A percentile compares a stretch with the other conserved stretches of the same genome.
Conservation (phyloP, 2,329 filamentous ascomycete genomes). For the Aspergillus caelatus region DNA sequence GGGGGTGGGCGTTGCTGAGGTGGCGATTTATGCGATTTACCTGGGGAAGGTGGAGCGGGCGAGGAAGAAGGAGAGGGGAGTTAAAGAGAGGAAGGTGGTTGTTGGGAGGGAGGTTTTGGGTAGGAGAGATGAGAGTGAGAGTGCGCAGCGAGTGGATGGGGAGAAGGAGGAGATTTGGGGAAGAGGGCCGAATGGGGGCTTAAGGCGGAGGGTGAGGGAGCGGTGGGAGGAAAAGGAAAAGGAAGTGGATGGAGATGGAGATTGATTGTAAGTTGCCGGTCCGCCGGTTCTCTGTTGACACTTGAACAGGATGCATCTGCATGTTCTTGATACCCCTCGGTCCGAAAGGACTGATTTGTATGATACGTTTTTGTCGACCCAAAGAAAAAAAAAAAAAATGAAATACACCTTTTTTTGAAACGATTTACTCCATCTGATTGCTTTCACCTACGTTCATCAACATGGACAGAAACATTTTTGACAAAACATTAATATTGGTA, state of each 20-base stretch:
- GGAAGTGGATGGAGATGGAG: constrained; percentile 11
- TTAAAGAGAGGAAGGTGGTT: constrained; percentile 44
- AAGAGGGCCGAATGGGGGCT: constrained; percentile 42
- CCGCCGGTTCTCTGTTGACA: constrained; percentile 13
- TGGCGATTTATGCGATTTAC: constrained; percentile 51
- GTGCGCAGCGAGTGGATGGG: constrained; percentile 4
- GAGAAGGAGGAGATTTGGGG: constrained; percentile 46
- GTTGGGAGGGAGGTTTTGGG: constrained; percentile 27
- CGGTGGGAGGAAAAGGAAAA: constrained; percentile 36
- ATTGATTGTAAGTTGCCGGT: constrained; percentile 11
- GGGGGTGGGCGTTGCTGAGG: constrained; percentile 50
- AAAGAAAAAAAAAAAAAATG: constrained; percentile 8
- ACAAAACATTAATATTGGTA: constrained; percentile 12
- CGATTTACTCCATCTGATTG: neutral
- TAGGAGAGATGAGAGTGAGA: neutral
- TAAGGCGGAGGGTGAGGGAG: constrained; percentile 44
- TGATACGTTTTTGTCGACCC: constrained; percentile 7
- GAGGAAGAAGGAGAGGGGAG: constrained; percentile 38
- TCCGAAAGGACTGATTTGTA: constrained; percentile 6
- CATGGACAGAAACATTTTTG: neutral
- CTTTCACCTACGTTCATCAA: neutral
- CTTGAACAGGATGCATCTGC: constrained; percentile 2
- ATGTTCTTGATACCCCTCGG: constrained; percentile 9
- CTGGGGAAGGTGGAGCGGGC: constrained; percentile 46
- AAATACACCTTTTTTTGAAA: neutral